phyloP scores from a whole-genome alignment of 345 rosid genomes.

The Isatis tinctoria region DNA sequence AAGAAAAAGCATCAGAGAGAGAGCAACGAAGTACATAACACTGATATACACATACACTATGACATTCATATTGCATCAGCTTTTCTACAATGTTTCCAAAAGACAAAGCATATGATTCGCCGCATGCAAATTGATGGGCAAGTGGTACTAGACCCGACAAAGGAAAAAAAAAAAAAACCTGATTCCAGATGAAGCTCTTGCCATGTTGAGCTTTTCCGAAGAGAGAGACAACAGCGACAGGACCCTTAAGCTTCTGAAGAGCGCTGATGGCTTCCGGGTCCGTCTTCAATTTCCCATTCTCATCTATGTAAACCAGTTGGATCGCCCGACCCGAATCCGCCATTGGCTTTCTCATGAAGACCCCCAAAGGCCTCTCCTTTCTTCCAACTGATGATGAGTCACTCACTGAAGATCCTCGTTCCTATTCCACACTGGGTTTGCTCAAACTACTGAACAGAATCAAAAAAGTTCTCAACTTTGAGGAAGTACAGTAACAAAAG shows the following conservation, averaged over 20 bases:
- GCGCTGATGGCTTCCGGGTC: slow-evolving; percentile 40
- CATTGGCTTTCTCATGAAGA: background rate
- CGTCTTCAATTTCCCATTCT: slow-evolving; percentile 37
- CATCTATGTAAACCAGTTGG: slow-evolving; percentile 41
- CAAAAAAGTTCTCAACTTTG: slow-evolving; percentile 3
- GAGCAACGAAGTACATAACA: background rate
- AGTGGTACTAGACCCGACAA: background rate
- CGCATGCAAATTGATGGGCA: background rate
- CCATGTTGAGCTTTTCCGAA: slow-evolving; percentile 37
- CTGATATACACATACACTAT: background rate
- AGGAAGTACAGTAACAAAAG: background rate
- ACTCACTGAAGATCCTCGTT: slow-evolving; percentile 4
- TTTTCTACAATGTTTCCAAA: background rate
- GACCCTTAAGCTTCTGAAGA: slow-evolving; percentile 39
- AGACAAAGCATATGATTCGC: background rate
- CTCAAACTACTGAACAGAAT: background rate
- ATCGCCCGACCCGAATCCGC: slow-evolving; percentile 25
- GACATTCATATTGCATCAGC: background rate
- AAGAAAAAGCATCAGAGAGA: background rate
- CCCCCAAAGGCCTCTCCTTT: slow-evolving; percentile 14
- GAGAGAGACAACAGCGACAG: slow-evolving; percentile 39
- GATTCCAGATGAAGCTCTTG: slow-evolving; percentile 38
- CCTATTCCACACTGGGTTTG: slow-evolving; percentile 1
- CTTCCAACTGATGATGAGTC: background rate
- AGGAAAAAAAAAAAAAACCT: slow-evolving; percentile 11